Percentiles rank a stretch among this genome's conserved stretches.
These are phyloP conservation scores for Haberlea rhodopensis DNA, from an alignment of 257 asterid genomes.

Conservation along the genomic window DNA sequence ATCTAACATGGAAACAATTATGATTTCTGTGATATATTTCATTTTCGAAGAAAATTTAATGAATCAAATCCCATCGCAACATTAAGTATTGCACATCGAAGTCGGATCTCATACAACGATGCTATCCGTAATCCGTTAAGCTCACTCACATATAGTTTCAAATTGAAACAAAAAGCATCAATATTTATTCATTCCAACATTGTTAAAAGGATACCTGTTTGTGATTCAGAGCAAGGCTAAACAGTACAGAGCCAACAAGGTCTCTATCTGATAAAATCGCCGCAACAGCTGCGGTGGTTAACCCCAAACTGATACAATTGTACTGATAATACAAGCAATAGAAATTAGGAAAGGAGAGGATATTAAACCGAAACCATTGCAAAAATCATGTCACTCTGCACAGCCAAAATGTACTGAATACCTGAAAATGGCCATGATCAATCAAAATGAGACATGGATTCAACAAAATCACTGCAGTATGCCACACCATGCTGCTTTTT, in stretches of 20 bases:
- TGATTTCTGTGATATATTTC: neutral
- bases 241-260: conserved; percentile 70
- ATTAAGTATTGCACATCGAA: neutral
- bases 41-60: neutral
- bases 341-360: conserved; percentile 21
- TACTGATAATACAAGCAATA: conserved; percentile 48
- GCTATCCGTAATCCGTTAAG: neutral
- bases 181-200: conserved; percentile 5
- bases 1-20: neutral
- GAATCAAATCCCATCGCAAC: conserved; percentile 11
- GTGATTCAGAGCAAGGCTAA: conserved; percentile 94
- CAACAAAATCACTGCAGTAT: conserved; percentile 67
- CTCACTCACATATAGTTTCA: neutral
- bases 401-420: conserved; percentile 21
- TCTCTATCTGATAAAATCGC: conserved; percentile 76
- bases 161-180: conserved; percentile 11
- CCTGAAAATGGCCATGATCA: conserved; percentile 98
- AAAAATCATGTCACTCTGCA: neutral
- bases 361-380: conserved; percentile 4
- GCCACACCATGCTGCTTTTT: conserved; percentile 59
- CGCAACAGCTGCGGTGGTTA: conserved; percentile 80
- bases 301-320: conserved; percentile 92
- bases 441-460: conserved; percentile 92
- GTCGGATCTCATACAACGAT: conserved; percentile 19
- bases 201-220: conserved; percentile 63